phyloP scores from a whole-genome alignment of 441 rosid species.

The Aleurites moluccanus region DNA sequence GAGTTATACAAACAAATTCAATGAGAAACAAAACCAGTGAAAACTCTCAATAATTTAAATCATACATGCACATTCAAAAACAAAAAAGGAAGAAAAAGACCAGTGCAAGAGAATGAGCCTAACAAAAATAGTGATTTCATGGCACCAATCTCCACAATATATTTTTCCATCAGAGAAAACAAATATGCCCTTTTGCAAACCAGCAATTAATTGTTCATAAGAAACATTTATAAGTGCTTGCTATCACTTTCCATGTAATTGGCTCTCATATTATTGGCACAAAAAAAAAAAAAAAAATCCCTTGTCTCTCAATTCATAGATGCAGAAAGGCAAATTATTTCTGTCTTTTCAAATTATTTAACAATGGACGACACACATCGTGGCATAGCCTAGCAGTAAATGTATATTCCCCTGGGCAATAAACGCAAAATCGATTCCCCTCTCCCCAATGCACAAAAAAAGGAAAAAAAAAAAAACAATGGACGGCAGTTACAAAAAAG shows the following conservation, averaged over 20 bases:
- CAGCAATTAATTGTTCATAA: neutral
- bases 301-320: neutral
- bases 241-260: neutral
- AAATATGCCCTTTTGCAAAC: neutral
- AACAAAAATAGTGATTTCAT: neutral
- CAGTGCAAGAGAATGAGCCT: neutral
- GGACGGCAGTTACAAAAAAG: neutral
- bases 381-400: too few species aligned
- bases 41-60: neutral
- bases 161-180: neutral
- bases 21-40: neutral
- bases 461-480: too few species aligned
- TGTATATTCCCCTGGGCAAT: too few species aligned
- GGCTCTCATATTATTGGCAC: too few species aligned
- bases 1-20: neutral
- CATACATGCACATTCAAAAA: neutral
- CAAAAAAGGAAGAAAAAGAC: neutral
- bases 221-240: too few species aligned
- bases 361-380: neutral
- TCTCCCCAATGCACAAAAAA: too few species aligned
- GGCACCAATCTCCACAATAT: neutral
- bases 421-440: too few species aligned
- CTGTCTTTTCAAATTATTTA: neutral
- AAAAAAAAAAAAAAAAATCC: neutral
- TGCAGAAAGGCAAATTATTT: neutral